These are phyloP conservation scores for Colletotrichum coccodes DNA, from an alignment of 2,329 filamentous ascomycete genomes.

Conservation along the genomic window DNA sequence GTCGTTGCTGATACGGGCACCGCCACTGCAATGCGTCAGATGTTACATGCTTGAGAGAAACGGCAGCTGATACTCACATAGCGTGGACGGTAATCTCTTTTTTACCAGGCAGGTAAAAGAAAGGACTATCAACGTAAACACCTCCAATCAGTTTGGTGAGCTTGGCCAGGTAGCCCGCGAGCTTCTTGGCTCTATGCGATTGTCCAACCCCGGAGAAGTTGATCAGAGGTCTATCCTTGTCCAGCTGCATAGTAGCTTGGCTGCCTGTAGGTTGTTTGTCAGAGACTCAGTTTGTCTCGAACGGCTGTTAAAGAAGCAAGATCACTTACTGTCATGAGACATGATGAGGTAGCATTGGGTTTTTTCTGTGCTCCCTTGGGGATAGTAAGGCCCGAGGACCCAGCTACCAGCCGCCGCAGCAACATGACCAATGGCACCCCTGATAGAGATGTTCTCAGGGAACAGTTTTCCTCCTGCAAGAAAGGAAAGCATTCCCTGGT, in stretches of 20 bases:
- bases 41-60: background rate
- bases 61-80: constrained; percentile 51
- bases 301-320: no score
- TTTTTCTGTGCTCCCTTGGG: constrained; percentile 63
- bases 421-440: constrained; percentile 54
- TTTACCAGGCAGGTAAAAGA: constrained; percentile 62
- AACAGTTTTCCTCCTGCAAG: constrained; percentile 58
- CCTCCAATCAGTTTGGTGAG: constrained; percentile 69
- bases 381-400: constrained; percentile 67
- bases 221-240: constrained; percentile 68
- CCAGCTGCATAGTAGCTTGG: constrained; percentile 67
- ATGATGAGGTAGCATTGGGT: constrained; percentile 75
- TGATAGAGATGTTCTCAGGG: constrained; percentile 49
- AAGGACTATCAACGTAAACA: constrained; percentile 67
- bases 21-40: constrained; percentile 47
- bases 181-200: constrained; percentile 61
- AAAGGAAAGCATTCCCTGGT: constrained; percentile 67
- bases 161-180: constrained; percentile 63
- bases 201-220: constrained; percentile 68
- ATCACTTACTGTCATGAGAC: constrained; percentile 69
- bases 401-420: constrained; percentile 61
- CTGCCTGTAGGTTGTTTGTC: constrained; percentile 46
- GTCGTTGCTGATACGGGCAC: constrained; percentile 70
- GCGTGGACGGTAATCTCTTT: constrained; percentile 74
- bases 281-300: no score